Base-by-base conservation (phyloP, 208 protist genomes). In the Wallacemonas sp. region DNA sequence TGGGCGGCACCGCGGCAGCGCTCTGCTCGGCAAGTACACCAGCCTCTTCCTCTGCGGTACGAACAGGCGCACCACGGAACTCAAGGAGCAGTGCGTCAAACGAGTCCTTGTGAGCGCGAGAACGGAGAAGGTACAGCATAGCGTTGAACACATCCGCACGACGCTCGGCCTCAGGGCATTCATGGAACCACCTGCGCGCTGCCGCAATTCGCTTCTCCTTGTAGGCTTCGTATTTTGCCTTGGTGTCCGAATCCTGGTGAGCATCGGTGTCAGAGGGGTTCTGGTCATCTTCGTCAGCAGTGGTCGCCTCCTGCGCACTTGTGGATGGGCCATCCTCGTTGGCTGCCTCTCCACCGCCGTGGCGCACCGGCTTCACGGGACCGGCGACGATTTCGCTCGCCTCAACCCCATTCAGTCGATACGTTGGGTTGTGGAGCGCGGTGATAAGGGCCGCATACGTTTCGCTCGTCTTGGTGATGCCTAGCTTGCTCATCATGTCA, bases 121-220 rank as follows among this genome's bases (percentile, higher is more conserved):
- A 65, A 21, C 89, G 85, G 12, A 89, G 71, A 3, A 92, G 66
- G 42, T 87, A 90, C 30, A 94, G 71, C 50, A 91, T 67, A 46
- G 85, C 85, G 60, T 94, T 94, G 68, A 82, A 94, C 19, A 94
- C 53, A 48, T 83, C 77, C 12, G 78, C 74, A 13, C 30, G 76
- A 26, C 85, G 83, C 2, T 73, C 44, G 10, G 44, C 34, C 26
- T 61, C 38, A 3, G 83, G 81, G 63, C 83, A 91, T 42, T 60
- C 42, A 13, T 63, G 60, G 57, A 91, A 92, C 85, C 85, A 92
- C 66, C 62, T 45, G 39, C 68, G 57, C 9, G 78, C 85, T 4
- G 61, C 53, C 30, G 71, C 62, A 24, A 90, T 73, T 1, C 88
- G 71, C 39, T 72, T 46, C 32, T 71, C 60, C 60, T 82, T 83